Conservation (phyloP, 805 yeast species). For the Wickerhamia fluorescens region DNA sequence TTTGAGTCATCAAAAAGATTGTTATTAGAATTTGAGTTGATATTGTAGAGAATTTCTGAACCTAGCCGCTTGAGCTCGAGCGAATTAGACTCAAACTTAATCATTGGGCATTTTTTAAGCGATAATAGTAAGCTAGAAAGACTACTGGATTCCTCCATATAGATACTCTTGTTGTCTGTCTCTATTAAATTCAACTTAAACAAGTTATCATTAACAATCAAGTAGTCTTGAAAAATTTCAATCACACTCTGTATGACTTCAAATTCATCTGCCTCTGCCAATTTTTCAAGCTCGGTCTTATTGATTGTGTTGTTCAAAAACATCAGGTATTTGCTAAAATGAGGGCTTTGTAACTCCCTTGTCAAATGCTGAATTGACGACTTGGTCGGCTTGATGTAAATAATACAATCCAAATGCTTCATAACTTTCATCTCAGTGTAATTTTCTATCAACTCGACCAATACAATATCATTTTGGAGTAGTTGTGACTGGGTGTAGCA, state of each 20-base stretch:
- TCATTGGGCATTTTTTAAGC: constrained; percentile 67
- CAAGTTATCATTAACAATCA: constrained; percentile 63
- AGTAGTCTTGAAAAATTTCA: constrained; percentile 81
- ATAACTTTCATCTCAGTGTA: constrained; percentile 58
- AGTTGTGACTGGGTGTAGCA: constrained; percentile 82
- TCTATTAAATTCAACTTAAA: constrained; percentile 25
- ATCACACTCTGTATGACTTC: constrained; percentile 72
- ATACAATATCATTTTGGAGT: constrained; percentile 73
- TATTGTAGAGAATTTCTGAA: constrained; percentile 51
- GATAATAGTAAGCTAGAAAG: constrained; percentile 59
- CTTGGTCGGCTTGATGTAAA: constrained; percentile 67
- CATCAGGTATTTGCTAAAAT: constrained; percentile 69
- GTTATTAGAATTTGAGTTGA: constrained; percentile 46
- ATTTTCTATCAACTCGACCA: constrained; percentile 53
- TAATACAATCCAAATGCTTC: constrained; percentile 70
- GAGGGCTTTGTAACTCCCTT: constrained; percentile 70
- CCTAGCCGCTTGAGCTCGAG: constrained; percentile 60
- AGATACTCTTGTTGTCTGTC: constrained; percentile 32
- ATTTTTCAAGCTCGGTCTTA: constrained; percentile 72
- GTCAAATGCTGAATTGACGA: constrained; percentile 54
- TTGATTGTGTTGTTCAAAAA: constrained; percentile 71
- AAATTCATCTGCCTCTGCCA: constrained; percentile 86
- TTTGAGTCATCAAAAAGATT: constrained; percentile 62
- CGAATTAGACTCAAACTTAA: constrained; percentile 71
- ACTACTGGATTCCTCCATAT: constrained; percentile 28